A percentile compares a stretch with the other conserved stretches of the same genome.
phyloP scores from a whole-genome alignment of 2,329 filamentous ascomycete genomes.

The Ascochyta viciae-villosae region DNA sequence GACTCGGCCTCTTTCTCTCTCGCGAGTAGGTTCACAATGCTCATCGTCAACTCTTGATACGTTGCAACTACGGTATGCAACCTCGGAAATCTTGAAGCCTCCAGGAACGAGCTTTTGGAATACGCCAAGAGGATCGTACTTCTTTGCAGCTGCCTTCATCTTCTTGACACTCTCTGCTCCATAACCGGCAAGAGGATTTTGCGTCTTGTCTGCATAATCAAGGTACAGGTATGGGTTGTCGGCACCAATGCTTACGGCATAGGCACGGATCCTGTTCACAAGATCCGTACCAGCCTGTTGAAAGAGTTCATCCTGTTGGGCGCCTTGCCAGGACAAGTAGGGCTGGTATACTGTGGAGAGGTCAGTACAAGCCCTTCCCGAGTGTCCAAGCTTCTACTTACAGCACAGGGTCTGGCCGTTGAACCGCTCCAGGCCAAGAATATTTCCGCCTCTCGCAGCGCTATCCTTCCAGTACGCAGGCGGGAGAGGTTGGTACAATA shows the following conservation, averaged over 20 bases:
- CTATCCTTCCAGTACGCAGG: constrained; percentile 47
- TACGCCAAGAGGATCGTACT: constrained; percentile 32
- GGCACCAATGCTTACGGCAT: constrained; percentile 28
- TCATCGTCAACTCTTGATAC: neutral
- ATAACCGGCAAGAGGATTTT: constrained; percentile 33
- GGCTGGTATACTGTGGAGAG: constrained; percentile 24
- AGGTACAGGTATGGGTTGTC: constrained; percentile 40
- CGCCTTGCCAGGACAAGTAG: constrained; percentile 32
- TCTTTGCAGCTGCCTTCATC: constrained; percentile 27
- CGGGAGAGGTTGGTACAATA: constrained; percentile 50
- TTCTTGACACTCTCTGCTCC: constrained; percentile 26
- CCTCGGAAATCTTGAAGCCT: constrained; percentile 39
- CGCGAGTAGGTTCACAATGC: too few relatives aligned
- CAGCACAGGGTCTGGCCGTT: constrained; percentile 19
- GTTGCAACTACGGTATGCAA: neutral
- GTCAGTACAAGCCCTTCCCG: neutral
- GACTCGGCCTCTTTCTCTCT: too few relatives aligned
- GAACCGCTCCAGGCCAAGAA: constrained; percentile 48
- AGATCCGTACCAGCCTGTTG: constrained; percentile 26
- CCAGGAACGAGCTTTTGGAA: constrained; percentile 37
- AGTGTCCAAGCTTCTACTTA: constrained; percentile 9
- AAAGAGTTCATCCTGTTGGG: constrained; percentile 28
- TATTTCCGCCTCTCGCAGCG: constrained; percentile 49
- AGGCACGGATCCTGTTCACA: constrained; percentile 22
- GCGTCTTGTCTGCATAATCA: constrained; percentile 40